Conservation (phyloP, 768 basidiomycete genomes). For the Leccinum truebloodii region DNA sequence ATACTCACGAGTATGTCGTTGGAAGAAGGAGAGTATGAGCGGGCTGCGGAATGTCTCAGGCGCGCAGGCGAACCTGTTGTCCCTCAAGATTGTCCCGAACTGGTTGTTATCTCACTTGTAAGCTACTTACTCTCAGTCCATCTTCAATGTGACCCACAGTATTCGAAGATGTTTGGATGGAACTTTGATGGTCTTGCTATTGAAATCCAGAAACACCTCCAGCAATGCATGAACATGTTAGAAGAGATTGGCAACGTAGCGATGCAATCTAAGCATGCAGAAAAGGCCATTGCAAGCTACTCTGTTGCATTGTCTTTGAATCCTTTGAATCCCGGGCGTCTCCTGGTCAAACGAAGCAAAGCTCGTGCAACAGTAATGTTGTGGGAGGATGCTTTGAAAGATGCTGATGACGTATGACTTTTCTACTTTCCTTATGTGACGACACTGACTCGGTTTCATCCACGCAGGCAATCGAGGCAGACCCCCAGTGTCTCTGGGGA, state of each 20-base stretch:
- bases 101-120: too few relatives aligned
- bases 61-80: too few relatives aligned
- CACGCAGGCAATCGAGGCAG: not conserved
- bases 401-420: not conserved
- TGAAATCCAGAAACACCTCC: not conserved
- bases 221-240: not conserved
- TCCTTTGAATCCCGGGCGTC: not conserved
- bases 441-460: not conserved
- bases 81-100: too few relatives aligned
- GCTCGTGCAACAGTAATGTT: not conserved
- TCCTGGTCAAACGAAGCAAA: conserved; percentile 13
- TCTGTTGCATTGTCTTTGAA: not conserved
- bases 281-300: not conserved
- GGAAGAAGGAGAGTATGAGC: too few relatives aligned
- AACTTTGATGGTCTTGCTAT: too few relatives aligned
- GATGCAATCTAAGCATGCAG: not conserved
- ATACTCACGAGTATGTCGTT: too few relatives aligned
- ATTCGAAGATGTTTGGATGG: too few relatives aligned
- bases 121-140: too few relatives aligned
- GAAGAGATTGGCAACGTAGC: conserved; percentile 4
- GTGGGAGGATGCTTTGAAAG: conserved; percentile 11
- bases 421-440: too few relatives aligned
- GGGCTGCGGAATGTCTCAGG: too few relatives aligned
- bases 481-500: not conserved
- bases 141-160: too few relatives aligned